phyloP scores from a whole-genome alignment of 2,329 filamentous ascomycete species.

The Neofusicoccum cordaticola region DNA sequence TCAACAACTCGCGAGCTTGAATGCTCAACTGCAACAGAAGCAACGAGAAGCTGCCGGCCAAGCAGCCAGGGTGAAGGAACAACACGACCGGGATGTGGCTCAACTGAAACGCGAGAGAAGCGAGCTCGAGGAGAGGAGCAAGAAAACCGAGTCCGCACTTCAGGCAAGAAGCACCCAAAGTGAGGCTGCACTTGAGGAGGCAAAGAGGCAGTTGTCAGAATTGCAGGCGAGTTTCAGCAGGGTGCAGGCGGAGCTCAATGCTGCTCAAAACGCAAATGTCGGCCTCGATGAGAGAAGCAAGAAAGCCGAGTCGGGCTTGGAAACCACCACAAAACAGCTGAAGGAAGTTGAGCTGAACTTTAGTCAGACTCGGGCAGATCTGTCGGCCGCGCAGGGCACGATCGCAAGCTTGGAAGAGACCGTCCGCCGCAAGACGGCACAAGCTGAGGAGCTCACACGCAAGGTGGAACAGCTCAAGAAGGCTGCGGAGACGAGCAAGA shows the following conservation, averaged over 20 bases:
- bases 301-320: conserved; percentile 13
- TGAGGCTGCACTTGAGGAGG: conserved; percentile 4
- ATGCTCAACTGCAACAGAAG: conserved; percentile 34
- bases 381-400: conserved; percentile 3
- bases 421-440: conserved; percentile 19
- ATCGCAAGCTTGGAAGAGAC: conserved; percentile 22
- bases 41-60: conserved; percentile 28
- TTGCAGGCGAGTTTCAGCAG: conserved; percentile 40
- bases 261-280: conserved; percentile 18
- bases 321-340: conserved; percentile 10
- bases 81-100: conserved; percentile 33
- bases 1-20: conserved; percentile 37
- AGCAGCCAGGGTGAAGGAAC: conserved; percentile 30
- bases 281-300: conserved; percentile 6
- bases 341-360: conserved; percentile 15
- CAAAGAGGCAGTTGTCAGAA: conserved; percentile 36
- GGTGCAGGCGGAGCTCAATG: conserved; percentile 24
- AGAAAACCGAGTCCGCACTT: conserved; percentile 20
- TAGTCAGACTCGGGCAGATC: background rate
- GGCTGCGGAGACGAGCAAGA: conserved; percentile 16
- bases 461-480: conserved; percentile 17
- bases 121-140: conserved; percentile 30
- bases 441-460: conserved; percentile 17
- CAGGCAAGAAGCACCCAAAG: conserved; percentile 25
- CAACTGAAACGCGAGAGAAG: conserved; percentile 25